Conservation (phyloP, 202 grass and related monocot species). For the Eragrostis tef region DNA sequence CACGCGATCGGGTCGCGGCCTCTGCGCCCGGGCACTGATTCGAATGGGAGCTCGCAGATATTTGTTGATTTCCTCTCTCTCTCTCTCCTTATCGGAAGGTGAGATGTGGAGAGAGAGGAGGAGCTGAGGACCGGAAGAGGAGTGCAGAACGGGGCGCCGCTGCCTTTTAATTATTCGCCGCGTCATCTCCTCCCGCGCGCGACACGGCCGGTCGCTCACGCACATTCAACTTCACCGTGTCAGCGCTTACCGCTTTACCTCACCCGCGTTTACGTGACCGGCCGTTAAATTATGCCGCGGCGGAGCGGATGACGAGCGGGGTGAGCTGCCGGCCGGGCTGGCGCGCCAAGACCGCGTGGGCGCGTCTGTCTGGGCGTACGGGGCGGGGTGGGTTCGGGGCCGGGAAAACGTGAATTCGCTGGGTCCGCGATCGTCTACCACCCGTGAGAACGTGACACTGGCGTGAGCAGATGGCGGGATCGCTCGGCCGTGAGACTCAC, state of each 20-base stretch:
- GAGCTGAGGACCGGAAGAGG: not conserved
- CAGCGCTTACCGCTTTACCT: too few relatives aligned
- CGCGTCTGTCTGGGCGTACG: too few relatives aligned
- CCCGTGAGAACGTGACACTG: not conserved
- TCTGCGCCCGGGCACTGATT: not conserved
- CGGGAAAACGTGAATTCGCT: not conserved
- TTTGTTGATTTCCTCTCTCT: not conserved
- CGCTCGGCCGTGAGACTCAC: not conserved
- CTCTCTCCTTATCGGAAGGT: constrained; percentile 39
- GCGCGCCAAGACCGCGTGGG: too few relatives aligned
- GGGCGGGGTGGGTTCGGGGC: not conserved
- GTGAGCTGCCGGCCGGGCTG: too few relatives aligned
- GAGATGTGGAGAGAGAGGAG: not conserved
- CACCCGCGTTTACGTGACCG: too few relatives aligned
- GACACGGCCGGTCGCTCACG: not conserved
- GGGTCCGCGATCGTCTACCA: not conserved
- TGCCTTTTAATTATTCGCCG: constrained; percentile 44
- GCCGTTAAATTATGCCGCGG: too few relatives aligned
- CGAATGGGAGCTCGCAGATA: constrained; percentile 9
- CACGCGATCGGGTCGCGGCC: not conserved
- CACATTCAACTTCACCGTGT: not conserved
- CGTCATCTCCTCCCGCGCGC: constrained; percentile 20
- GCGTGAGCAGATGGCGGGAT: not conserved
- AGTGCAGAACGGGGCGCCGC: not conserved
- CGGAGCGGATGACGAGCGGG: too few relatives aligned